phyloP scores from a whole-genome alignment of 176 grass and related monocot genomes.

The Juncus effusus region DNA sequence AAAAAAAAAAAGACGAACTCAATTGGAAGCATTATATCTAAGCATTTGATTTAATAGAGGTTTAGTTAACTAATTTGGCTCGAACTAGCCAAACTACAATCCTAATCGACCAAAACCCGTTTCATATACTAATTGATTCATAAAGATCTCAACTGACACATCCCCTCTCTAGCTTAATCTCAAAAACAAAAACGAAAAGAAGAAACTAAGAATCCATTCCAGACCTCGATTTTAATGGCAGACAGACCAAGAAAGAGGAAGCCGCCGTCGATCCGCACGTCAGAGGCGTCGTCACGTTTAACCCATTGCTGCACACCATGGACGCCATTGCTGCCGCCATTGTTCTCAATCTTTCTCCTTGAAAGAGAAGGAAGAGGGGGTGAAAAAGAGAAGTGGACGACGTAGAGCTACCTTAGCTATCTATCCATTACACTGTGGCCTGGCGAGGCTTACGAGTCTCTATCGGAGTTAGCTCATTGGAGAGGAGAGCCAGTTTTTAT shows the following conservation, averaged over 20 bases:
- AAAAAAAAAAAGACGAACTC: background rate
- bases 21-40: too few species aligned
- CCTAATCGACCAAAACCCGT: background rate
- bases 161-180: background rate
- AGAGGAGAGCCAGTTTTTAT: too few species aligned
- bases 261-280: slow-evolving; percentile 7
- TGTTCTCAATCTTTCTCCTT: slow-evolving; percentile 31
- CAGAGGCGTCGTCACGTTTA: slow-evolving; percentile 10
- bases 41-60: too few species aligned
- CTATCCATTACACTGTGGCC: slow-evolving; percentile 29
- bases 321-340: slow-evolving; percentile 47
- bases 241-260: slow-evolving; percentile 27
- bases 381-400: background rate
- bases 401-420: slow-evolving; percentile 14
- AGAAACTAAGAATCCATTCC: background rate
- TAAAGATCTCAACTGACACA: background rate
- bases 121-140: background rate
- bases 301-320: slow-evolving; percentile 34
- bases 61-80: too few species aligned
- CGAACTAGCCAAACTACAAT: background rate
- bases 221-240: slow-evolving; percentile 47
- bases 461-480: background rate
- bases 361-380: slow-evolving; percentile 33
- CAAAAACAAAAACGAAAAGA: slow-evolving; percentile 15
- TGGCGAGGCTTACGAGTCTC: slow-evolving; percentile 24